Evolutionary conservation across 106 monocot genomes (phyloP).

Genomic region (Phalaenopsis equestris): DNA sequence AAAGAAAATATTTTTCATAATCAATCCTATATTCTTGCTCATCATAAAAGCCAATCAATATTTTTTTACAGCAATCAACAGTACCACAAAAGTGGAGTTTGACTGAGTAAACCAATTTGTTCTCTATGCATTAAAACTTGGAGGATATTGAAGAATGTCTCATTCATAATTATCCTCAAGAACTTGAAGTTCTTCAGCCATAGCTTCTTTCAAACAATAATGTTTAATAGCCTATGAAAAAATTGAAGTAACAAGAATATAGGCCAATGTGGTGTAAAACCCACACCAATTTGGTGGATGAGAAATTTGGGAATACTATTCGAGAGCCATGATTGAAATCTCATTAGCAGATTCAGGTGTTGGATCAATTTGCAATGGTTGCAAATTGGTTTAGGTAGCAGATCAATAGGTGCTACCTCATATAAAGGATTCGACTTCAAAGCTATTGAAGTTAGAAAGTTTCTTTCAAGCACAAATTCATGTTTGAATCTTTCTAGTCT

Average conservation of each 20-base stretch:
- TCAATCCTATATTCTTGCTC: neutral
- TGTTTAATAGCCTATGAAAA: neutral
- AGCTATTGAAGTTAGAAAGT: too few species aligned
- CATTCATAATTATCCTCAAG: neutral
- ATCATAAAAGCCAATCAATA: neutral
- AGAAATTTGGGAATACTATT: too few species aligned
- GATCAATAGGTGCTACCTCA: too few species aligned
- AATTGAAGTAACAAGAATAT: neutral
- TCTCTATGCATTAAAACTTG: neutral
- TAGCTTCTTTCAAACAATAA: neutral
- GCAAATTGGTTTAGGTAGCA: too few species aligned
- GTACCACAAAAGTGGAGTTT: neutral
- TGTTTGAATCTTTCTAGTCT: too few species aligned
- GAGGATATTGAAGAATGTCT: neutral
- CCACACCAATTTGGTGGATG: too few species aligned
- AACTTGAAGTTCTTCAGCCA: neutral
- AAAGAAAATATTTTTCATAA: neutral
- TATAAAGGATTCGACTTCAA: too few species aligned
- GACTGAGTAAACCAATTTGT: neutral
- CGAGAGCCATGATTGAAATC: too few species aligned
- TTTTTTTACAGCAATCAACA: neutral
- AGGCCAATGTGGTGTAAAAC: too few species aligned
- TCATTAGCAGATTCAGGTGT: too few species aligned
- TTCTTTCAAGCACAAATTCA: too few species aligned
- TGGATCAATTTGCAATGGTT: too few species aligned